A percentile compares a stretch with the other conserved stretches of the same genome.
phyloP scores from a whole-genome alignment of 139 green algal species.

The Tetraselmis striata region DNA sequence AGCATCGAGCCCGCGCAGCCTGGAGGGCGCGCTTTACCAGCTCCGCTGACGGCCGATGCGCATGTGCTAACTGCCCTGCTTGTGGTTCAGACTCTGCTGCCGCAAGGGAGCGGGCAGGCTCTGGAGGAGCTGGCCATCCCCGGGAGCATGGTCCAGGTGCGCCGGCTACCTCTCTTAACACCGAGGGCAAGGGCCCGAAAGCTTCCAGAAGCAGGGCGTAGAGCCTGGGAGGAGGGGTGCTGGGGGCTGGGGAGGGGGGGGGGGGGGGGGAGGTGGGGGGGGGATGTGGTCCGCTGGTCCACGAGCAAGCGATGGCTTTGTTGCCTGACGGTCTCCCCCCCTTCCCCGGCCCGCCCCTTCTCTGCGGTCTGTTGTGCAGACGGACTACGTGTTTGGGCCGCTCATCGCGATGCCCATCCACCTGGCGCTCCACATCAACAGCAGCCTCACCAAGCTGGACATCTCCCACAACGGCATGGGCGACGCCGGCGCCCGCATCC shows the following conservation, averaged over 20 bases:
- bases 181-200: too few species aligned
- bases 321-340: too few species aligned
- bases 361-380: neutral
- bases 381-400: neutral
- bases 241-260: too few species aligned
- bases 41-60: too few species aligned
- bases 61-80: neutral
- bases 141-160: neutral
- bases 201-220: too few species aligned
- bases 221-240: too few species aligned
- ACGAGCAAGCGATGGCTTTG: too few species aligned
- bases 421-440: neutral
- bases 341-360: neutral
- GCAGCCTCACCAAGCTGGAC: neutral
- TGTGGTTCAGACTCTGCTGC: neutral
- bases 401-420: neutral
- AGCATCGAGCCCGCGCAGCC: too few species aligned
- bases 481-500: neutral
- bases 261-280: too few species aligned
- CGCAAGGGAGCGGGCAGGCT: neutral
- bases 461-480: neutral
- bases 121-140: neutral
- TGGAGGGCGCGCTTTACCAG: too few species aligned
- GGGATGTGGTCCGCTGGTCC: too few species aligned
- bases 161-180: too few species aligned